Evolutionary conservation across 768 basidiomycete genomes (phyloP).

Genomic region (Kwoniella mangroviensis): DNA sequence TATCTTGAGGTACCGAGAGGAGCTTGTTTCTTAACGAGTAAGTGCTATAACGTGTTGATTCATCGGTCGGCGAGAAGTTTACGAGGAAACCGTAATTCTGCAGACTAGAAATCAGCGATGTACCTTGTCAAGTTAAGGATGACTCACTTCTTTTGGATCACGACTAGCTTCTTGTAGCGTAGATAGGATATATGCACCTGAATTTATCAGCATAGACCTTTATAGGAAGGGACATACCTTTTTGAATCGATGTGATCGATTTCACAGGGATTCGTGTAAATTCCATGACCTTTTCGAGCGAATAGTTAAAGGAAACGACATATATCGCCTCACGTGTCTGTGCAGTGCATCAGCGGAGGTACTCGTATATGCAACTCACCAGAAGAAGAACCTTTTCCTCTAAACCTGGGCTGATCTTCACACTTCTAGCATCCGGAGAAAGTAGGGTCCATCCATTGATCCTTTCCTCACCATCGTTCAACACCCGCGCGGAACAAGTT

Average conservation of each 20-base stretch:
- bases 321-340: slow-evolving; percentile 65
- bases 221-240: slow-evolving; percentile 63
- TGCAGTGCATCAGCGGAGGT: slow-evolving; percentile 12
- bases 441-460: slow-evolving; percentile 91
- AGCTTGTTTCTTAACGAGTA: slow-evolving; percentile 77
- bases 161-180: slow-evolving; percentile 90
- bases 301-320: slow-evolving; percentile 74
- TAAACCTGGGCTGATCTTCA: slow-evolving; percentile 74
- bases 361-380: slow-evolving; percentile 61
- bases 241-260: slow-evolving; percentile 74
- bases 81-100: slow-evolving; percentile 82
- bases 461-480: slow-evolving; percentile 75
- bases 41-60: slow-evolving; percentile 77
- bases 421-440: slow-evolving; percentile 75
- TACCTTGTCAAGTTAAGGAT: slow-evolving; percentile 1
- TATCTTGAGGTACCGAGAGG: slow-evolving; percentile 43
- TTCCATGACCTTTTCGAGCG: slow-evolving; percentile 84
- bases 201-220: slow-evolving; percentile 8
- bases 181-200: slow-evolving; percentile 94
- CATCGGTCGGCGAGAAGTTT: slow-evolving; percentile 73
- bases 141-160: slow-evolving; percentile 68
- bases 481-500: slow-evolving; percentile 75
- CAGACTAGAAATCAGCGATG: not conserved
- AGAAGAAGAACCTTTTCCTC: slow-evolving; percentile 93
- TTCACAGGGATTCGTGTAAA: slow-evolving; percentile 87